Conservation (phyloP, 768 basidiomycete species). For the Cubamyces lactineus region DNA sequence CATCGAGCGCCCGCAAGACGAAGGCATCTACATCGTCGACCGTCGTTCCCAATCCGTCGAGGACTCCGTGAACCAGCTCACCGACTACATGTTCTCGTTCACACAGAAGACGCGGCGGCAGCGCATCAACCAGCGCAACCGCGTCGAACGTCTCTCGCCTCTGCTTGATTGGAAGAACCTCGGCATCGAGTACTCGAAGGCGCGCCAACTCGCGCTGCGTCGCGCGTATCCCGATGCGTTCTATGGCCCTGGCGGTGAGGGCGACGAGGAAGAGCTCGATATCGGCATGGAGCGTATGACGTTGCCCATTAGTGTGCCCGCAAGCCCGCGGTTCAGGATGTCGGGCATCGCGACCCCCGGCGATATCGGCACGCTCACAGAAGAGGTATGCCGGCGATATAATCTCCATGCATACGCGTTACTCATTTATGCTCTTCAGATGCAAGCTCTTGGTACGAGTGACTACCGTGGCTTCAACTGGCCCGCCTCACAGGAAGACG, state of each 20-base stretch:
- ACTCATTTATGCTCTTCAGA: slow-evolving; percentile 45
- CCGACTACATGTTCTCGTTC: slow-evolving; percentile 76
- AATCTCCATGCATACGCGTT: neutral
- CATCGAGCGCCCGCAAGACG: slow-evolving; percentile 91
- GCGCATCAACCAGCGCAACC: slow-evolving; percentile 97
- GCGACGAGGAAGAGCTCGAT: slow-evolving; percentile 55
- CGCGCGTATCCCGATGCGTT: slow-evolving; percentile 96
- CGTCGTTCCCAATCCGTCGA: slow-evolving; percentile 88
- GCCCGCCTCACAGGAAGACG: slow-evolving; percentile 67
- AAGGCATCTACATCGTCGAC: slow-evolving; percentile 97
- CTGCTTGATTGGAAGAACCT: slow-evolving; percentile 98
- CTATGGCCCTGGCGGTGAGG: slow-evolving; percentile 58
- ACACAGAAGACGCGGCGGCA: slow-evolving; percentile 87
- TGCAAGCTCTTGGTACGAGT: slow-evolving; percentile 86
- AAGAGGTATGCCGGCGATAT: slow-evolving; percentile 56
- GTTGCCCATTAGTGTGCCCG: slow-evolving; percentile 76
- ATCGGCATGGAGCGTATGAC: slow-evolving; percentile 71
- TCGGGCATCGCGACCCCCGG: slow-evolving; percentile 88
- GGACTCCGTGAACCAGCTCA: slow-evolving; percentile 86
- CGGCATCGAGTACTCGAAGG: slow-evolving; percentile 96
- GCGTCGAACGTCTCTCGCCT: slow-evolving; percentile 92
- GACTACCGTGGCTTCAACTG: slow-evolving; percentile 78
- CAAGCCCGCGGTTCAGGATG: slow-evolving; percentile 79
- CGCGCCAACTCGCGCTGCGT: slow-evolving; percentile 86
- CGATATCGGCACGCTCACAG: slow-evolving; percentile 87